Evolutionary conservation across 768 basidiomycete species (phyloP), one percentile per base, ranked within the genome.

Genomic region (Kondoa subrosea): DNA sequence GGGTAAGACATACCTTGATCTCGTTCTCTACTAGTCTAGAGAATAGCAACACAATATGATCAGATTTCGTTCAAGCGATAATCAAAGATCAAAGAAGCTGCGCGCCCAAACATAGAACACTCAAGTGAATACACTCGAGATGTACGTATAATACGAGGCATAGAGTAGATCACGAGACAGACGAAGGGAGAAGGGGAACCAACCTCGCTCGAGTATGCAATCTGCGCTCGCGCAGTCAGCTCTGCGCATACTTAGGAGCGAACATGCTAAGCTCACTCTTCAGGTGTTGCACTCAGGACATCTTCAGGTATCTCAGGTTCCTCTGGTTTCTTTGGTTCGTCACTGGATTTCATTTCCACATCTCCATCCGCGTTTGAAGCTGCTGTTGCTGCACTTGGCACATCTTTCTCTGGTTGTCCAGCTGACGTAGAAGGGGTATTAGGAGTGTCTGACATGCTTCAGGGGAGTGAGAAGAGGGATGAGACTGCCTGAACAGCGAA

Each of bases 231-330:
- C 34, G 30, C 4, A 8, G 33, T 32, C 63, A 64, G 63, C 29
- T 31, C 63, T 25, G 14, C 31, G 12, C 32, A 31, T 32, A 15
- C n/a, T 26, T 27, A 32, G 33, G 12, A 2, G 56, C 4, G 34
- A 65, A n/a, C n/a, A n/a, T n/a, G n/a, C n/a, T n/a, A n/a, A n/a
- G n/a, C 64, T 60, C 56, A 57, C 71, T 96, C 92, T 60, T 95
- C 91, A 0, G 88, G 85, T 70, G 81, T 81, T 58, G 91, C 80
- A 33, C 81, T 79, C 77, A 85, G 78, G 72, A 99, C 87, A 34
- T 93, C 89, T 70, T 86, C 86, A 1, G 93, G 91, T 65, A 97
- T 87, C 77, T 96, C 92, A 27, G 85, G 86, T 85, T 89, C 86
- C 76, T 92, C 91, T 59, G 77, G 76, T 29, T 71, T 71, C 0